Evolutionary conservation across 1,139 yeast genomes (phyloP), one percentile per base, ranked within the genome.

Genomic region (Geotrichum candidum): DNA sequence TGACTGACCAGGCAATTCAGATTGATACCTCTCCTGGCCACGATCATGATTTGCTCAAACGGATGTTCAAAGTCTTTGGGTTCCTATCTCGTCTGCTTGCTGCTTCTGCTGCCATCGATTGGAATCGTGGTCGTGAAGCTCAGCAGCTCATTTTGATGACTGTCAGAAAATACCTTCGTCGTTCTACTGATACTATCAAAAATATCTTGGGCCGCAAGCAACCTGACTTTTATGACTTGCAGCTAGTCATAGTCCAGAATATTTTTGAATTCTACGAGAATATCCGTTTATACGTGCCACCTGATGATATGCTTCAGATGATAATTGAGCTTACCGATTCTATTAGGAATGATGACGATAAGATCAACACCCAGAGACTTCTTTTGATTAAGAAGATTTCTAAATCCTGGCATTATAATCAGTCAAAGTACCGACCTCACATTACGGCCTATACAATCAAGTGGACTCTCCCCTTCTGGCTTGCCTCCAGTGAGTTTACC

Each of bases 371-470:
- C 56, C 79, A 83, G 54, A 85, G 87, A 67, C 75, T 88, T 63
- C 73, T 86, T 58, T 78, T 88, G 66, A 77, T 86, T 63, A 83
- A 85, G 69, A 78, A 88, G 60, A 75, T 87, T 52, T 79, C 87
- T 57, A 79, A 78, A 51, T 77, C 85, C 2, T 73, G 79, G 68
- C 71, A 84, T 57, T 77, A 80, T 56, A 74, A 77, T 18, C 74
- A 73, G 23, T 72, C 80, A 10, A 65, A 68, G 25, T 74, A 75
- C 51, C 75, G 85, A 51, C 76, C 79, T 9, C 69, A 72, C 13
- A 77, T 87, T 68, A 74, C 85, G 33, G 75, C 80, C 9, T 77
- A 79, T 59, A 74, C 88, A 25, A 80, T 88, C 27, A 79, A 79
- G 58, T 85, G 94, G 90, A 77, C 87, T 1, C 63, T 71, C 25